phyloP scores from a whole-genome alignment of 2,329 filamentous ascomycete genomes.

The Coniochaeta ligniaria region DNA sequence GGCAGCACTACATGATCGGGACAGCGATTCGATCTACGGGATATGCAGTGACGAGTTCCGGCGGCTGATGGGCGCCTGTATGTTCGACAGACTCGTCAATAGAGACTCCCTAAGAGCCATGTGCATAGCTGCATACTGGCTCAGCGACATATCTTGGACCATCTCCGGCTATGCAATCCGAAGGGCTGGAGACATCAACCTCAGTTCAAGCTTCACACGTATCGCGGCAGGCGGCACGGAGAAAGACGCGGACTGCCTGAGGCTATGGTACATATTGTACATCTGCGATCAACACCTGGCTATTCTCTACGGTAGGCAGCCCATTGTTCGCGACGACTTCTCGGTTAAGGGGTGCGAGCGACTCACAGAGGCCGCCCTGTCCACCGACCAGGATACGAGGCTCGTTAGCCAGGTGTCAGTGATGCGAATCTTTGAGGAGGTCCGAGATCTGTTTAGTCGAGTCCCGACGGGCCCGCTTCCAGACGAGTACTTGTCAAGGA shows the following conservation, averaged over 20 bases:
- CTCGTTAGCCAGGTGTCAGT: constrained; percentile 51
- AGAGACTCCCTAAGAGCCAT: constrained; percentile 50
- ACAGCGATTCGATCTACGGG: constrained; percentile 41
- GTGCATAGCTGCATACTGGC: constrained; percentile 55
- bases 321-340: constrained; percentile 50
- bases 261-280: constrained; percentile 55
- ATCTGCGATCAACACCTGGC: constrained; percentile 56
- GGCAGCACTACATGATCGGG: constrained; percentile 48
- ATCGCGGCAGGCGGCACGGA: constrained; percentile 8
- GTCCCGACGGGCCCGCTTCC: constrained; percentile 44
- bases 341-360: constrained; percentile 50
- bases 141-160: constrained; percentile 56
- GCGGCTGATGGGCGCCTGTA: constrained; percentile 38
- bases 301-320: constrained; percentile 52
- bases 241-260: constrained; percentile 42
- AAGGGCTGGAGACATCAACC: constrained; percentile 38
- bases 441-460: constrained; percentile 44
- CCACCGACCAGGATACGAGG: constrained; percentile 47
- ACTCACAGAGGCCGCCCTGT: constrained; percentile 42
- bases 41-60: constrained; percentile 48
- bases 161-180: constrained; percentile 47
- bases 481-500: constrained; percentile 41
- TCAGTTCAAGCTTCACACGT: constrained; percentile 11
- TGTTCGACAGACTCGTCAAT: constrained; percentile 26
- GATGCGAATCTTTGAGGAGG: constrained; percentile 48